Conservation (phyloP, 2,329 filamentous ascomycete species). For the Cercospora beticola region DNA sequence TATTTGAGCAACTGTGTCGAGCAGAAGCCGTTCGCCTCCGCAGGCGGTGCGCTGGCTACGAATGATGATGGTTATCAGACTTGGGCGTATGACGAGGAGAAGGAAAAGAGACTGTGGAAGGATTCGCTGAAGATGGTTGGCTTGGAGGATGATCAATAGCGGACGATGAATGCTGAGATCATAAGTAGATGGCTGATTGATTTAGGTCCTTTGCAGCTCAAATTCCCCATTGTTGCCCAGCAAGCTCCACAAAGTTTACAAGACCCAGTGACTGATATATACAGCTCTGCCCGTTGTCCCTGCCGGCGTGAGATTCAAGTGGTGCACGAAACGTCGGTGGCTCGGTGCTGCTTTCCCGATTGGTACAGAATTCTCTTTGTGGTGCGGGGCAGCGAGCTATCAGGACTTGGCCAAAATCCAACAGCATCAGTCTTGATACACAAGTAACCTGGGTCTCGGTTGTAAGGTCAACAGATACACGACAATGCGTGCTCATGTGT, state of each 20-base stretch:
- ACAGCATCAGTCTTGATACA: neutral
- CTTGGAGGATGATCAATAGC: constrained; percentile 15
- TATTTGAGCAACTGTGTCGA: constrained; percentile 37
- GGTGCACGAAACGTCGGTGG: neutral
- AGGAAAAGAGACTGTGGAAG: constrained; percentile 46
- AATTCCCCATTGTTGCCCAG: neutral
- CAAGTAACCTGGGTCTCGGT: neutral
- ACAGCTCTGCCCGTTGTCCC: neutral
- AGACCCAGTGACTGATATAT: neutral
- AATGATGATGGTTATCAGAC: constrained; percentile 37
- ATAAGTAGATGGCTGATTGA: neutral
- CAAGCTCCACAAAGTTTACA: no score
- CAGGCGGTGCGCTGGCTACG: constrained; percentile 13
- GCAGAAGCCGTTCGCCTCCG: constrained; percentile 31
- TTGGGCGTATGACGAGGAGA: constrained; percentile 42
- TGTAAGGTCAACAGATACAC: neutral
- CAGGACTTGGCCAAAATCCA: neutral
- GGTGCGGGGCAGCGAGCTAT: constrained; percentile 4
- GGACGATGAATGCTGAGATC: neutral
- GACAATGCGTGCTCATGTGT: neutral
- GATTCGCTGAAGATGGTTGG: constrained; percentile 21
- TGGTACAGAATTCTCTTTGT: neutral
- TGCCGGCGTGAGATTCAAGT: neutral
- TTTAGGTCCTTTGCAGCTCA: neutral
- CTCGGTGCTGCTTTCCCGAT: constrained; percentile 7